Conservation (phyloP, 2,329 filamentous ascomycete genomes). For the Epichloe coenophiala region DNA sequence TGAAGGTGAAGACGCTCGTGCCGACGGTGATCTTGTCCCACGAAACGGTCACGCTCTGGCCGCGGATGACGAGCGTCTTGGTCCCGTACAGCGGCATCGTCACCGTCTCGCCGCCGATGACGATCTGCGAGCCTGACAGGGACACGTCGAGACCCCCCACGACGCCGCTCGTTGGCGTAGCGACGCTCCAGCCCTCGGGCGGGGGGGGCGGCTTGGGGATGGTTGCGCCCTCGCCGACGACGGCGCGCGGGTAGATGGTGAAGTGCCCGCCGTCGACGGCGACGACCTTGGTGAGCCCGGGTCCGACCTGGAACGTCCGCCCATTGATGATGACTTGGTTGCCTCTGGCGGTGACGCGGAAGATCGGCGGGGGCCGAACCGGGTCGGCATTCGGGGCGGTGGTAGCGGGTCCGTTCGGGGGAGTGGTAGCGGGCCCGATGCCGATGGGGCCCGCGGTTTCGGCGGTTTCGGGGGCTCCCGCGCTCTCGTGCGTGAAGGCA, state of each 20-base stretch:
- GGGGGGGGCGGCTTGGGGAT: slow-evolving; percentile 26
- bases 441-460: slow-evolving; percentile 1
- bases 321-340: slow-evolving; percentile 33
- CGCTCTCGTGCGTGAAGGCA: slow-evolving; percentile 10
- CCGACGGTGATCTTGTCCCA: slow-evolving; percentile 23
- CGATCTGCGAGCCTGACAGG: slow-evolving; percentile 26
- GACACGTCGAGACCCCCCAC: slow-evolving; percentile 27
- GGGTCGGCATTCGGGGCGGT: neutral
- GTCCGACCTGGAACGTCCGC: slow-evolving; percentile 28
- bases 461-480: neutral
- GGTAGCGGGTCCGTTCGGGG: neutral
- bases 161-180: slow-evolving; percentile 17
- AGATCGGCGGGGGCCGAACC: slow-evolving; percentile 10
- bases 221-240: slow-evolving; percentile 31
- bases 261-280: slow-evolving; percentile 29
- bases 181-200: slow-evolving; percentile 16
- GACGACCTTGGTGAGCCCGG: slow-evolving; percentile 27
- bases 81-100: slow-evolving; percentile 23
- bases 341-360: slow-evolving; percentile 31
- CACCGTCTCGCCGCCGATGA: slow-evolving; percentile 26
- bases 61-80: slow-evolving; percentile 18
- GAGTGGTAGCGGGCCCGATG: neutral
- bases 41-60: slow-evolving; percentile 20
- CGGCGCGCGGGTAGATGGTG: slow-evolving; percentile 32
- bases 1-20: slow-evolving; percentile 23